These are phyloP conservation scores for Globisporangium heterothallicum DNA, from an alignment of 352 stramenopile genomes.

Conservation along the genomic window DNA sequence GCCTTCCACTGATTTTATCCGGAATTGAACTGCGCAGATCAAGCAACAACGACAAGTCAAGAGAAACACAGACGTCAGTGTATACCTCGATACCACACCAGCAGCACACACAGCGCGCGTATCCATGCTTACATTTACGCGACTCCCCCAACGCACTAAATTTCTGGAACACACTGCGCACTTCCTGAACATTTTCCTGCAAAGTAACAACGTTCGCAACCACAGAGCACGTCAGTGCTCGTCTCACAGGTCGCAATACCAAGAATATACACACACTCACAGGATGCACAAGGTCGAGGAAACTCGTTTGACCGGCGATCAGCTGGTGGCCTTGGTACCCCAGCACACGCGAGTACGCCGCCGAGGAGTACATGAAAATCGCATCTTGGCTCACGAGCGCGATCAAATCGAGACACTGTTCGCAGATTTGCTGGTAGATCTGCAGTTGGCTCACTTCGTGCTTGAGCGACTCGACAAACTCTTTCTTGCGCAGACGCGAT, in stretches of 20 bases:
- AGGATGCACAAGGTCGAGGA: conserved; percentile 80
- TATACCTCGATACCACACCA: neutral
- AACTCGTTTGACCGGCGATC: conserved; percentile 66
- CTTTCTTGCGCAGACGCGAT: conserved; percentile 92
- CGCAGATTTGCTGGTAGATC: conserved; percentile 83
- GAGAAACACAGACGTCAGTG: neutral
- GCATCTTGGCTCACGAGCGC: conserved; percentile 61
- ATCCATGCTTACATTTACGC: conserved; percentile 42
- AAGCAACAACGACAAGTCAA: conserved; percentile 7
- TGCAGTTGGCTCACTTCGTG: conserved; percentile 76
- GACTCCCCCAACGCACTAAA: conserved; percentile 59
- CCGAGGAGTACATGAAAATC: conserved; percentile 64
- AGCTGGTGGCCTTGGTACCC: conserved; percentile 77
- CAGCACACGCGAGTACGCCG: conserved; percentile 64
- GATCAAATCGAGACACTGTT: conserved; percentile 78
- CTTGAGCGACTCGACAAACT: conserved; percentile 93
- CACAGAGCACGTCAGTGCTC: neutral
- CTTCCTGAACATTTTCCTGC: conserved; percentile 53
- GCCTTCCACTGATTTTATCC: conserved; percentile 78
- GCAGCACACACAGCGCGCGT: conserved; percentile 11
- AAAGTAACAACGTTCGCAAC: conserved; percentile 1
- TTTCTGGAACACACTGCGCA: conserved; percentile 59
- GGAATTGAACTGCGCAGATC: conserved; percentile 76
- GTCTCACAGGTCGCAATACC: neutral
- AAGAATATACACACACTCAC: conserved; percentile 29